Percentiles rank a stretch among this genome's conserved stretches.
Evolutionary conservation across 441 rosid genomes (phyloP).

Genomic region (Populus hybrid): DNA sequence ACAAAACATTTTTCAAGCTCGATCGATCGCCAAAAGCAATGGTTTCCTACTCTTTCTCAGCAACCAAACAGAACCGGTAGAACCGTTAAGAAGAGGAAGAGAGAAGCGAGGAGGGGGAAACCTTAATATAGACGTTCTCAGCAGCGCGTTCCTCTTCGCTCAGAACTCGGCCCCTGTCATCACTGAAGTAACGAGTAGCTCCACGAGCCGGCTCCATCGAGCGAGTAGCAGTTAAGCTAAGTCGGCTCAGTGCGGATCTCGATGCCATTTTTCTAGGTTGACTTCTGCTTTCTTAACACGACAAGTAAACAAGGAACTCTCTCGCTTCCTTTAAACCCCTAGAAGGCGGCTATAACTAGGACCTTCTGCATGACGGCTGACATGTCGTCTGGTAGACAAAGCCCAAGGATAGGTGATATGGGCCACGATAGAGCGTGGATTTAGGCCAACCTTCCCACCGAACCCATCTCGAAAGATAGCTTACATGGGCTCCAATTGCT

Average conservation of each 20-base stretch:
- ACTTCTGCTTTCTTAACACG: background rate
- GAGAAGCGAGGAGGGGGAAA: slow-evolving; percentile 7
- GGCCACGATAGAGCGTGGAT: background rate
- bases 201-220: slow-evolving; percentile 40
- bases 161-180: slow-evolving; percentile 58
- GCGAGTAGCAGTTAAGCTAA: slow-evolving; percentile 28
- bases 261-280: slow-evolving; percentile 30
- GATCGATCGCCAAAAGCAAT: background rate
- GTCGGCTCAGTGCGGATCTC: slow-evolving; percentile 41
- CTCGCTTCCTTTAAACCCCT: background rate
- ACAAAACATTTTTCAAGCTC: background rate
- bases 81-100: background rate
- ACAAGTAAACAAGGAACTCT: background rate
- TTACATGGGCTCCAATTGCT: background rate
- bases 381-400: background rate
- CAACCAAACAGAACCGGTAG: background rate
- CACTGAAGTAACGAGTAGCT: slow-evolving; percentile 53
- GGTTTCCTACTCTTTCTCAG: background rate
- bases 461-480: background rate
- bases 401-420: background rate
- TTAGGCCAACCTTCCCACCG: background rate
- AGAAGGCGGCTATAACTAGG: background rate
- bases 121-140: slow-evolving; percentile 79
- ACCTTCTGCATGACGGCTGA: background rate
- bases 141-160: slow-evolving; percentile 84